These are phyloP conservation scores for Aschersonia sp. DNA, from an alignment of 2,329 filamentous ascomycete species.

Conservation along the genomic window DNA sequence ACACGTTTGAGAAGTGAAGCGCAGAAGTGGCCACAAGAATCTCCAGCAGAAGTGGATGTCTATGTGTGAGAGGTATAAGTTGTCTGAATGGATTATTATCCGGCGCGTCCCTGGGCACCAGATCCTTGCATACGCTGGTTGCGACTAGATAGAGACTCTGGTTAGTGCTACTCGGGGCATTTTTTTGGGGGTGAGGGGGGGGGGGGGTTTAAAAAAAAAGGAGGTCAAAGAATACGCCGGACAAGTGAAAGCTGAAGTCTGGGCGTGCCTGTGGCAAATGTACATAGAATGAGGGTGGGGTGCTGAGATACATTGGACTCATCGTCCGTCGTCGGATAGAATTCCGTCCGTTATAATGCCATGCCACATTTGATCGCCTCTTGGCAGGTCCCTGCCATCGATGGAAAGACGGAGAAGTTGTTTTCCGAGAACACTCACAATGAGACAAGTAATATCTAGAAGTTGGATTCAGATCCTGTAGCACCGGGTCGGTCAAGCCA, in stretches of 20 bases:
- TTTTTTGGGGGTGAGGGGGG: too few species aligned
- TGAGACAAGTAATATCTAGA: conserved; percentile 34
- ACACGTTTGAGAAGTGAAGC: conserved; percentile 31
- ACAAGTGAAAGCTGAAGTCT: too few species aligned
- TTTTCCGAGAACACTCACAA: conserved; percentile 22
- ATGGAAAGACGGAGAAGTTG: not conserved
- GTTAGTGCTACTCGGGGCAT: not conserved
- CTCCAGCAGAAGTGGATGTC: conserved; percentile 29
- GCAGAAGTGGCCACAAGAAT: conserved; percentile 34
- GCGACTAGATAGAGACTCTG: conserved; percentile 17
- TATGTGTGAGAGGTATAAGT: conserved; percentile 29
- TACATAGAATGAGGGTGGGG: too few species aligned
- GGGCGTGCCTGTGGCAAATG: too few species aligned
- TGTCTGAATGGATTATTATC: conserved; percentile 32
- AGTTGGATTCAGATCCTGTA: conserved; percentile 33
- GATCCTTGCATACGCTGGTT: conserved; percentile 36
- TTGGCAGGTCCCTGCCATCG: too few species aligned
- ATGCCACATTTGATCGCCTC: too few species aligned
- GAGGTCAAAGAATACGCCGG: too few species aligned
- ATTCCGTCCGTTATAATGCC: too few species aligned
- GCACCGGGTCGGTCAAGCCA: conserved; percentile 35
- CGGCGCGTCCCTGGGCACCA: conserved; percentile 32
- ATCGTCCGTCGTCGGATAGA: too few species aligned
- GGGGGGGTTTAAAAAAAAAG: too few species aligned
- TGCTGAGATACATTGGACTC: too few species aligned